Evolutionary conservation across 2,329 filamentous ascomycete genomes (phyloP), one percentile per base, ranked within the genome.

Genomic region (Immersiporthe knoxdaviesiana): DNA sequence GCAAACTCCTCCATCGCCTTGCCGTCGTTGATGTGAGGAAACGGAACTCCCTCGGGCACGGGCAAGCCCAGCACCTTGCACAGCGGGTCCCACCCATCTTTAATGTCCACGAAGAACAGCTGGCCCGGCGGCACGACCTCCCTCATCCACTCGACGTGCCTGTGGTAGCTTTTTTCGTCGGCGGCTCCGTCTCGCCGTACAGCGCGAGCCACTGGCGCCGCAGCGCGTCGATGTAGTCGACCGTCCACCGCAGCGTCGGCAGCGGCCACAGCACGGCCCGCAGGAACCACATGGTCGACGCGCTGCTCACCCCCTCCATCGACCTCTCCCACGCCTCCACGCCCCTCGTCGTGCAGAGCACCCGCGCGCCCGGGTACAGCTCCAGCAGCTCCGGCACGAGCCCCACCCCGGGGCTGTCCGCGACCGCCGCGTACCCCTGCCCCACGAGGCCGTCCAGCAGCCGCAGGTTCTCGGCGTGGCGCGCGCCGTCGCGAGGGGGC

Each of bases 341-440:
- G 68, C 80, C 77, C 63, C 81, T 76, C 1, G 78, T 80, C 18
- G 82, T 83, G 71, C 78, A 81, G 66, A 86, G 80, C 39, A 86
- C 83, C 65, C 81, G 79, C 24, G 84, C 84, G 50, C 85, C 79
- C 0, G 84, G 84, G 72, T 84, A 85, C 44, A 85, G 74, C 50
- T 81, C 78, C 74, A 86, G 76, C 66, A 85, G 77, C 71, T 86
- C 83, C 54, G 81, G 79, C 27, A 77, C 79, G 21, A 85, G 78
- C 27, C 80, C 74, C 44, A 73, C 78, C 4, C 79, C 79, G 1
- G 84, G 84, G 39, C 80, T 76, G 73, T 86, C 84, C 75, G 79
- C 78, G 64, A 76, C 78, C 44, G 78, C 78, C 63, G 77, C 76
- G 72, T 81, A 75, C 71, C 79, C 76, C 3, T 39, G 21, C 11